phyloP scores from a whole-genome alignment of 1,284 basidiomycete genomes.

The Microbotryum intermedium region DNA sequence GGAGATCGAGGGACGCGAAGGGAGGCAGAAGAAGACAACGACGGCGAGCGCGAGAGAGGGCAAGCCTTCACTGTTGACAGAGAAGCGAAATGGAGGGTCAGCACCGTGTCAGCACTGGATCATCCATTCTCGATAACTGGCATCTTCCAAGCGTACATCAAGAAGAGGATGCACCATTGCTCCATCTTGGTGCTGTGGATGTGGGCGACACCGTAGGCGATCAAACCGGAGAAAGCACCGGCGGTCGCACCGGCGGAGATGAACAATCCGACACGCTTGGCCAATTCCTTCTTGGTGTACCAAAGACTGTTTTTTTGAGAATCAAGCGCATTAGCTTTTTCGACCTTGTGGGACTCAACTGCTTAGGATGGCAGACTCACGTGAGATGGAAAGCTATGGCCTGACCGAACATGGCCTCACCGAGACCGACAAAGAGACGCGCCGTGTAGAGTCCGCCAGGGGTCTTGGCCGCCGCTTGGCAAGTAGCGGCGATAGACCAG shows the following conservation, averaged over 20 bases:
- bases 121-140: too few species aligned
- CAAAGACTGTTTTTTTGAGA: conserved; percentile 21
- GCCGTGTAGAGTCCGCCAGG: conserved; percentile 38
- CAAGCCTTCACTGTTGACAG: conserved; percentile 51
- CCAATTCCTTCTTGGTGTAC: conserved; percentile 43
- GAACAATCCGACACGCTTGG: conserved; percentile 43
- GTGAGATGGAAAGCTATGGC: not conserved
- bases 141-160: conserved; percentile 45
- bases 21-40: conserved; percentile 57
- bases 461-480: conserved; percentile 39
- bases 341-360: too few species aligned
- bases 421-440: conserved; percentile 42
- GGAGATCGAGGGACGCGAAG: conserved; percentile 67
- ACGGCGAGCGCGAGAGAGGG: conserved; percentile 62
- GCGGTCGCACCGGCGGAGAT: conserved; percentile 45
- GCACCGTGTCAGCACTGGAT: too few species aligned
- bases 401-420: conserved; percentile 24
- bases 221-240: conserved; percentile 39
- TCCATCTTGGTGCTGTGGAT: conserved; percentile 35
- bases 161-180: conserved; percentile 17
- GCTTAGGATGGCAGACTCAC: not conserved
- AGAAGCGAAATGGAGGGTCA: too few species aligned
- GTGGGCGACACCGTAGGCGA: conserved; percentile 37
- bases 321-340: too few species aligned
- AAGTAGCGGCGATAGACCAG: conserved; percentile 43